Conservation (phyloP, 2,329 filamentous ascomycete genomes). For the Fusarium stilboides region DNA sequence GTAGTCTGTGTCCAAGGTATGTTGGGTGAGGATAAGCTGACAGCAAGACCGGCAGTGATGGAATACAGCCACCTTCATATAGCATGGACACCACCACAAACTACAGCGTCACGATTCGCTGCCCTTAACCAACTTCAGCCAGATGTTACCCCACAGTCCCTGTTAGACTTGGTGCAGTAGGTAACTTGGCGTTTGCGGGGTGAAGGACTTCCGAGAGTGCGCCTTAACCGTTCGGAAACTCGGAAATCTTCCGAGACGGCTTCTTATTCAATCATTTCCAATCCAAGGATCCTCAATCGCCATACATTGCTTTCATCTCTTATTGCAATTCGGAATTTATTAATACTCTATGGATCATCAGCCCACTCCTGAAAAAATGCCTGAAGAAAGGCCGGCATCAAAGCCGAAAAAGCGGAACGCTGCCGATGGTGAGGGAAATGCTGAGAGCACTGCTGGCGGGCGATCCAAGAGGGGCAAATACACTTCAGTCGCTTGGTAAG, state of each 20-base stretch:
- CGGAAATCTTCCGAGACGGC: conserved; percentile 39
- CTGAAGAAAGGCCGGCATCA: background rate
- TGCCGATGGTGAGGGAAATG: conserved; percentile 6
- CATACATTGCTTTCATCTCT: background rate
- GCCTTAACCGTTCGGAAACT: conserved; percentile 24
- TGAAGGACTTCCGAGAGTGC: background rate
- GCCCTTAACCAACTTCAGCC: background rate
- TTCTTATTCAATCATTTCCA: conserved; percentile 5
- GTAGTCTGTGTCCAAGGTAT: background rate
- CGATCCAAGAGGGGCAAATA: conserved; percentile 56
- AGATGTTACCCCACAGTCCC: background rate
- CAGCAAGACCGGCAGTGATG: background rate
- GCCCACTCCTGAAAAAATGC: background rate
- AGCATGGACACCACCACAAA: background rate
- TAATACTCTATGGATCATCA: background rate
- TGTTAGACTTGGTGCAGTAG: background rate
- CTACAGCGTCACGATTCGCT: background rate
- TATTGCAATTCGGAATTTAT: conserved; percentile 16
- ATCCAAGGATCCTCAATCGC: background rate
- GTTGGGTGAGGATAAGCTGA: background rate
- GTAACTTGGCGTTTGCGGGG: background rate
- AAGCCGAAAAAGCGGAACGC: conserved; percentile 40
- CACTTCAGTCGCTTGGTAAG: conserved; percentile 56
- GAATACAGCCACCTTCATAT: background rate
- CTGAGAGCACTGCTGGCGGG: conserved; percentile 10